Evolutionary conservation across 805 yeast genomes (phyloP), one percentile per base, ranked within the genome.

Genomic region (Wickerhamiella galacta): DNA sequence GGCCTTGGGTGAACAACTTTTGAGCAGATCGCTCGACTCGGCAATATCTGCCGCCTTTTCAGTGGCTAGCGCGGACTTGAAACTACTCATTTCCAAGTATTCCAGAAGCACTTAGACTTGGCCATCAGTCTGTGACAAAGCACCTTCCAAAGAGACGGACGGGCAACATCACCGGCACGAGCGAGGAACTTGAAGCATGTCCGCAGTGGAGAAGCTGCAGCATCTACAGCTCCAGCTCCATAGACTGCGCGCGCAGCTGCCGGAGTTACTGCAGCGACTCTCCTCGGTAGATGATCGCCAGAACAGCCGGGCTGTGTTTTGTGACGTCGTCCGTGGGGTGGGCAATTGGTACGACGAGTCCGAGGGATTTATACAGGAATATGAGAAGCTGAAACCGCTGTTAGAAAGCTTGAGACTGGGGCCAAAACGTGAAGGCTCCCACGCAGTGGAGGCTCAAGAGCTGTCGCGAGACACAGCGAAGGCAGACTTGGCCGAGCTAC

Each of bases 1-100:
- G 35, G 64, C 63, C 47, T 75, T 75, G 1, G 83, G 71, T 1
- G 87, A 57, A 9, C 67, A 52, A 0, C 66, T 42, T 2, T 62
- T 43, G 12, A 75, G 46, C 4, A 73, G 47, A 8, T 48, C 45
- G 3, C 61, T 46, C 1, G 68, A 64, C 24, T 62, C 62, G 28
- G 64, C 64, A 4, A 63, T 59, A 43, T 74, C 81, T 27, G 66
- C 72, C 4, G 56, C 45, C 34, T 65, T 58, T 41, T 75, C 80
- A 14, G 62, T 58, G 1, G 47, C 45, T 3, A 72, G 46, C 16
- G 70, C 58, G 4, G 46, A 40, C 14, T 17, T 27, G 9, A 32
- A 20, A 4, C 5, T 16, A 15, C 30, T 23, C 32, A 29, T 34
- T n/a, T 4, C 22, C n/a, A n/a, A n/a, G n/a, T n/a, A n/a, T n/a